phyloP scores from a whole-genome alignment of 2,329 filamentous ascomycete genomes.

The Ophidiomyces ophidiicola region DNA sequence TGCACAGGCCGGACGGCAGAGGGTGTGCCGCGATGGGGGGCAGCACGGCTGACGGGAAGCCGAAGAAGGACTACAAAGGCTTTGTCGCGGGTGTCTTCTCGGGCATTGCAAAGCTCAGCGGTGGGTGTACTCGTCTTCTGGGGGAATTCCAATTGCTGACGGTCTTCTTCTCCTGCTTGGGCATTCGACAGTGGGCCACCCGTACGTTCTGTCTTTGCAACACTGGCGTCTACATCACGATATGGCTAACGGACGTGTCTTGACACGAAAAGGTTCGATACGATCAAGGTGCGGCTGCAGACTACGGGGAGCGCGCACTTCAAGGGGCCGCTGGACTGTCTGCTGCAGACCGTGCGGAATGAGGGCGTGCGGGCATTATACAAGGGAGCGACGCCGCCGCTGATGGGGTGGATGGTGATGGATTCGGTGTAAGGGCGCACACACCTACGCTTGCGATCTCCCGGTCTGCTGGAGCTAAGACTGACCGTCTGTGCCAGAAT shows the following conservation, averaged over 20 bases:
- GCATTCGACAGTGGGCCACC: constrained; percentile 43
- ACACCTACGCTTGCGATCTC: background rate
- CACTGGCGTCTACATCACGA: constrained; percentile 1
- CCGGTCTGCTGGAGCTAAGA: too few relatives aligned
- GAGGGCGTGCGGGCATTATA: constrained; percentile 80
- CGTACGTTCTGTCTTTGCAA: constrained; percentile 30
- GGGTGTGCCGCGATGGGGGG: too few relatives aligned
- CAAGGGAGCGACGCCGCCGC: constrained; percentile 83
- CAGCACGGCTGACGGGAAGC: background rate
- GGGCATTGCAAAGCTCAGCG: constrained; percentile 76
- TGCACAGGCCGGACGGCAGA: too few relatives aligned
- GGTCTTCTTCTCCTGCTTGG: background rate
- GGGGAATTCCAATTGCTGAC: constrained; percentile 9
- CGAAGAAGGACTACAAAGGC: constrained; percentile 62
- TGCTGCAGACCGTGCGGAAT: constrained; percentile 69
- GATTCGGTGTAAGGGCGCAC: constrained; percentile 49
- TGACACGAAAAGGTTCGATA: constrained; percentile 58
- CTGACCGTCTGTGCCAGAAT: constrained; percentile 39
- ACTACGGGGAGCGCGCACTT: constrained; percentile 70
- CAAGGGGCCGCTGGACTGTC: constrained; percentile 71
- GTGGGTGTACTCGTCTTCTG: constrained; percentile 37
- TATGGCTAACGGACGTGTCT: background rate
- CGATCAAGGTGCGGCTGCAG: constrained; percentile 89
- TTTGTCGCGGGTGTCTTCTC: constrained; percentile 96
- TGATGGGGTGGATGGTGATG: constrained; percentile 99